A percentile compares a stretch with the other conserved stretches of the same genome.
phyloP scores from a whole-genome alignment of 2,329 filamentous ascomycete genomes.

The Didymella pomorum region DNA sequence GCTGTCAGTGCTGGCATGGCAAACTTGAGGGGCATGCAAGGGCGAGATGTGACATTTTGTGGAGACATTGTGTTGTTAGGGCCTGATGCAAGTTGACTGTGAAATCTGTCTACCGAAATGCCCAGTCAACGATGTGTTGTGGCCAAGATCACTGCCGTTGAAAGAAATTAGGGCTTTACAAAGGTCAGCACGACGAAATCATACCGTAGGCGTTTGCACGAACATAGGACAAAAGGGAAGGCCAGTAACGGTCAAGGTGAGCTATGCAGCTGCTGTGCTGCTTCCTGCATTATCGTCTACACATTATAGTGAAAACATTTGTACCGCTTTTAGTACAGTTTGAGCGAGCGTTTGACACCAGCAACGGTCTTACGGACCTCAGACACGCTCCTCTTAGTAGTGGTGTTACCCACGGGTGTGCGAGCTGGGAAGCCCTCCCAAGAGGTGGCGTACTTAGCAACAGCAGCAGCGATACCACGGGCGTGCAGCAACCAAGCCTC shows the following conservation, averaged over 20 bases:
- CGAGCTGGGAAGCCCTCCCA: conserved; percentile 42
- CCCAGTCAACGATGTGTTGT: not conserved
- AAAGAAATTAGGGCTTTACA: no score
- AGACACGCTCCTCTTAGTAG: conserved; percentile 24
- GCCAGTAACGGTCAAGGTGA: not conserved
- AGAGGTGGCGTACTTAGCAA: conserved; percentile 43
- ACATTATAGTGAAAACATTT: conserved; percentile 5
- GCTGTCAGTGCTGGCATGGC: conserved; percentile 9
- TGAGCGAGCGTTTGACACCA: conserved; percentile 15
- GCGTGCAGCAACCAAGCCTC: conserved; percentile 45
- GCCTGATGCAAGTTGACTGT: not conserved
- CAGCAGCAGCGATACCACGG: conserved; percentile 46
- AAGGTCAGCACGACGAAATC: no score
- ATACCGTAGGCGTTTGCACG: not conserved
- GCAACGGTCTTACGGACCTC: conserved; percentile 24
- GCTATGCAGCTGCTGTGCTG: not conserved
- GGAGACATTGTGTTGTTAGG: conserved; percentile 2
- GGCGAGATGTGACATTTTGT: not conserved
- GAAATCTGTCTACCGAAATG: no score
- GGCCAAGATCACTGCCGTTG: no score
- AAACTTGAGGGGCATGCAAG: conserved; percentile 18
- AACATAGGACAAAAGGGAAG: not conserved
- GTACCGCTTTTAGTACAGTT: conserved; percentile 12
- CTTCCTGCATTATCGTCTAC: conserved; percentile 1
- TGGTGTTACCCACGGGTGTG: conserved; percentile 27